These are phyloP conservation scores for Lasiosphaeria miniovina DNA, from an alignment of 495 filamentous ascomycete species.

Conservation along the genomic window DNA sequence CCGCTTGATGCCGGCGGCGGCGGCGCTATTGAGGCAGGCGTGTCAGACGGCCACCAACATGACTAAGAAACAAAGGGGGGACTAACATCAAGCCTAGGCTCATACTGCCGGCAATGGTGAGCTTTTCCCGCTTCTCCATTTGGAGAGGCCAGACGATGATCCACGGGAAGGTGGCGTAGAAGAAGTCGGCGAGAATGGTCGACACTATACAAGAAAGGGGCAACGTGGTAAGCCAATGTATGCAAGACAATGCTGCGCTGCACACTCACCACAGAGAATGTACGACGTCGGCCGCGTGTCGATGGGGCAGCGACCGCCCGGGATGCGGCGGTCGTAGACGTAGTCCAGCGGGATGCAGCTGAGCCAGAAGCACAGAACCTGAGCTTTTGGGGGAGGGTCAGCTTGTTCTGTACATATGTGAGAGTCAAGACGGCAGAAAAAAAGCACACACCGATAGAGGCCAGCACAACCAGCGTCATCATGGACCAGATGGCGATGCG, in stretches of 20 bases:
- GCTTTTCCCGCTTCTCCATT: constrained; percentile 44
- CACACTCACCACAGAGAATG: constrained; percentile 16
- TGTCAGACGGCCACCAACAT: not conserved
- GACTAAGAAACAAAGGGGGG: not conserved
- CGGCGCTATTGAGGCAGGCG: constrained; percentile 13
- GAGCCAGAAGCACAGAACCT: constrained; percentile 24
- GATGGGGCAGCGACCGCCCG: constrained; percentile 19
- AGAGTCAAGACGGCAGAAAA: not conserved
- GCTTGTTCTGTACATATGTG: not conserved
- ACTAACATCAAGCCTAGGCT: constrained; percentile 50
- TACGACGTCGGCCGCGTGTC: constrained; percentile 24
- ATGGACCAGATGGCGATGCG: constrained; percentile 28
- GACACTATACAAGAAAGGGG: constrained; percentile 10
- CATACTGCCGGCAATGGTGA: constrained; percentile 46
- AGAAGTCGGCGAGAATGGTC: constrained; percentile 40
- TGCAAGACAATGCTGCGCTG: not conserved
- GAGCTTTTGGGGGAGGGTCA: constrained; percentile 18
- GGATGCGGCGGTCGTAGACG: constrained; percentile 22
- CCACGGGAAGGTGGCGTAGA: constrained; percentile 46
- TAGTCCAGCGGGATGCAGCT: constrained; percentile 21
- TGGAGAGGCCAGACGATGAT: constrained; percentile 49
- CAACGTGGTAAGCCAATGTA: not conserved
- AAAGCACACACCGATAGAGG: constrained; percentile 19
- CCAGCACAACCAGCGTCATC: constrained; percentile 17
- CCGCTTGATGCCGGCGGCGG: constrained; percentile 22